Conservation (phyloP, 805 yeast genomes). For the Debaryomyces prosopidis region DNA sequence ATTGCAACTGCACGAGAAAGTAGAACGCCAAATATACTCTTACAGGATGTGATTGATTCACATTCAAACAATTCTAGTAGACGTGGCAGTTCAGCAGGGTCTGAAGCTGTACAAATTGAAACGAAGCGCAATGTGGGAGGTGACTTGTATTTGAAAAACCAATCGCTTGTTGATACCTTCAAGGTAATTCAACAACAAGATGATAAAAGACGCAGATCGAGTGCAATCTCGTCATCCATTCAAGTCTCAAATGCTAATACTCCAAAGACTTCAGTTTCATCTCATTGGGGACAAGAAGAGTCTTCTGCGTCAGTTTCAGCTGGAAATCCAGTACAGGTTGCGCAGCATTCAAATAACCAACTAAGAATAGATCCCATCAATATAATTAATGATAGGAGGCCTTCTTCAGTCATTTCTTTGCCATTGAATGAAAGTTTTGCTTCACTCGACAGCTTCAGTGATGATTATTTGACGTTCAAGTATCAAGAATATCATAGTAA, state of each 20-base stretch:
- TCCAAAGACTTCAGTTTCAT: constrained; percentile 17
- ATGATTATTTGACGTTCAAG: constrained; percentile 48
- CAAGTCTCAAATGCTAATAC: constrained; percentile 11
- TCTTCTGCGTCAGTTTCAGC: neutral
- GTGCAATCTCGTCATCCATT: constrained; percentile 18
- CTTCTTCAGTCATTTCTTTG: constrained; percentile 70
- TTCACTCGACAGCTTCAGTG: constrained; percentile 68
- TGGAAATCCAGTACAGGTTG: neutral
- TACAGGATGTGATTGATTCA: constrained; percentile 37
- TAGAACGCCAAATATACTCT: constrained; percentile 20
- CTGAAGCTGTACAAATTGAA: constrained; percentile 46
- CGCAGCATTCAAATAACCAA: constrained; percentile 1
- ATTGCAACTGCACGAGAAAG: constrained; percentile 32
- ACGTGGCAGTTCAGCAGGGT: constrained; percentile 29
- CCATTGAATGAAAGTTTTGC: constrained; percentile 78
- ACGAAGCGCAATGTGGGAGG: constrained; percentile 48
- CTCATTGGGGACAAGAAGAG: constrained; percentile 4
- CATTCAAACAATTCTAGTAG: constrained; percentile 26
- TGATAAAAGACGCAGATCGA: constrained; percentile 38
- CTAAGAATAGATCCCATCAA: constrained; percentile 38
- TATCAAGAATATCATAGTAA: constrained; percentile 33
- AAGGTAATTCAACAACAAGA: constrained; percentile 44
- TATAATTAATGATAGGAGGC: constrained; percentile 22
- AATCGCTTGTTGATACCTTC: constrained; percentile 42
- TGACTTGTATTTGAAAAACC: constrained; percentile 42